These are phyloP conservation scores for Pyricularia grisea DNA, from an alignment of 2,329 filamentous ascomycete species.

Conservation along the genomic window DNA sequence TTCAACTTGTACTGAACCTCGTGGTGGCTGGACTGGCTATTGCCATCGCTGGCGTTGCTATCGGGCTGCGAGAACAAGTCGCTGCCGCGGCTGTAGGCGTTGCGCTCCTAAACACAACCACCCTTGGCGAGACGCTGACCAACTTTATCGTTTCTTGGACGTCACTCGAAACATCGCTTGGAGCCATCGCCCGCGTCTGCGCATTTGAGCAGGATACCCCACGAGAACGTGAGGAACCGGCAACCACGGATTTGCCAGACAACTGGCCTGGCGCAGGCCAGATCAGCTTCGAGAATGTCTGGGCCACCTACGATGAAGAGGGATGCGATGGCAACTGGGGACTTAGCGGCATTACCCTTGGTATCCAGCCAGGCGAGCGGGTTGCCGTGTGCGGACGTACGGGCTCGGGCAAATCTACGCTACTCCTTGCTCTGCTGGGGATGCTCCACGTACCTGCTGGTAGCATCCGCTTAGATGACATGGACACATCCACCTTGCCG, in stretches of 20 bases:
- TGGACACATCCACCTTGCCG: slow-evolving; percentile 23
- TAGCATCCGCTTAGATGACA: slow-evolving; percentile 31
- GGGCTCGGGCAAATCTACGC: slow-evolving; percentile 46
- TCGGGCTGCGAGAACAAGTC: slow-evolving; percentile 9
- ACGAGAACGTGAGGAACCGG: not conserved
- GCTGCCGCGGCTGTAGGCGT: slow-evolving; percentile 6
- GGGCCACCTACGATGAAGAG: slow-evolving; percentile 1
- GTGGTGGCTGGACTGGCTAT: slow-evolving; percentile 32
- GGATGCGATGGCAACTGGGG: slow-evolving; percentile 54
- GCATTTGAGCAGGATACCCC: slow-evolving; percentile 35
- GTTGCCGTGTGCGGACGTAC: slow-evolving; percentile 69
- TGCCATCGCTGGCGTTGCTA: slow-evolving; percentile 31
- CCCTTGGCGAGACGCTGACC: slow-evolving; percentile 25
- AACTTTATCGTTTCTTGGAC: slow-evolving; percentile 41
- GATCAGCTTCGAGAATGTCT: slow-evolving; percentile 6
- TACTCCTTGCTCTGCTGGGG: slow-evolving; percentile 33
- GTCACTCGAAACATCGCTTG: slow-evolving; percentile 46
- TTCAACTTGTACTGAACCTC: slow-evolving; percentile 38
- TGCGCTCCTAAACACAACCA: slow-evolving; percentile 5
- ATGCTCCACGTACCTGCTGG: slow-evolving; percentile 34
- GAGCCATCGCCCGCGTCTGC: slow-evolving; percentile 44
- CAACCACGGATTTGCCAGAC: not conserved
- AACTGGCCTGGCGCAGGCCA: slow-evolving; percentile 7
- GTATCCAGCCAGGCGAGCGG: slow-evolving; percentile 53
- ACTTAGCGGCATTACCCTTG: slow-evolving; percentile 56